These are phyloP conservation scores for Lentinus brumalis DNA, from an alignment of 768 basidiomycete genomes.

Conservation along the genomic window DNA sequence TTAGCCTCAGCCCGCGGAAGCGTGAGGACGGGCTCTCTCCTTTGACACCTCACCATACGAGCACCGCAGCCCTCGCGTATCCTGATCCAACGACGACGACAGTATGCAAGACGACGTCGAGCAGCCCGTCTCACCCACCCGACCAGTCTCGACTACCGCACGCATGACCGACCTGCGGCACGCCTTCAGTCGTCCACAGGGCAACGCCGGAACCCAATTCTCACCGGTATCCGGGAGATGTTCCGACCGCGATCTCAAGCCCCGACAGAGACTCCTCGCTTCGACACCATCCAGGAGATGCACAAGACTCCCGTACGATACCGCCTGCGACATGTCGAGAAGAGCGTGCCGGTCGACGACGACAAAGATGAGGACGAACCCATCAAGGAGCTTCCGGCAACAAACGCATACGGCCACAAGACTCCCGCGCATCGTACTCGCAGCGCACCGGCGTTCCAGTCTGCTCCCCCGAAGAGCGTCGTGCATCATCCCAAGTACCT, in stretches of 20 bases:
- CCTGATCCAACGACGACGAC: constrained; percentile 22
- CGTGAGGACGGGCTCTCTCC: constrained; percentile 25
- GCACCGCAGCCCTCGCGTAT: constrained; percentile 28
- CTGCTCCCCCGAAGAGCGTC: constrained; percentile 14
- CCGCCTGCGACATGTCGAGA: constrained; percentile 13
- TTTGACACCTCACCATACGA: constrained; percentile 24
- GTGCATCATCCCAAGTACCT: constrained; percentile 8
- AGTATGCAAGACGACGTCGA: constrained; percentile 21
- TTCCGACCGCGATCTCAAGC: constrained; percentile 26
- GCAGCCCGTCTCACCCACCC: neutral
- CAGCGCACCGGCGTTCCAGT: constrained; percentile 13
- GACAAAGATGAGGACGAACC: constrained; percentile 17
- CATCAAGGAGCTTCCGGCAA: constrained; percentile 3
- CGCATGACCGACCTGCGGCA: constrained; percentile 34
- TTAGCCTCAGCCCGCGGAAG: constrained; percentile 23
- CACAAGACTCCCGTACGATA: constrained; percentile 32
- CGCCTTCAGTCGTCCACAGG: constrained; percentile 27
- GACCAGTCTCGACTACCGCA: constrained; percentile 27
- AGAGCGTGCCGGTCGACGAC: neutral
- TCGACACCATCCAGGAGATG: constrained; percentile 38
- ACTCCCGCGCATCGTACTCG: constrained; percentile 4
- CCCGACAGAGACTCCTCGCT: constrained; percentile 32
- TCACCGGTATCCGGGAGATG: constrained; percentile 35
- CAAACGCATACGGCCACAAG: neutral
- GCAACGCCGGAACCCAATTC: constrained; percentile 24